A percentile compares a stretch with the other conserved stretches of the same genome.
phyloP scores from a whole-genome alignment of 2,329 filamentous ascomycete species.

The Thyridium curvatum region DNA sequence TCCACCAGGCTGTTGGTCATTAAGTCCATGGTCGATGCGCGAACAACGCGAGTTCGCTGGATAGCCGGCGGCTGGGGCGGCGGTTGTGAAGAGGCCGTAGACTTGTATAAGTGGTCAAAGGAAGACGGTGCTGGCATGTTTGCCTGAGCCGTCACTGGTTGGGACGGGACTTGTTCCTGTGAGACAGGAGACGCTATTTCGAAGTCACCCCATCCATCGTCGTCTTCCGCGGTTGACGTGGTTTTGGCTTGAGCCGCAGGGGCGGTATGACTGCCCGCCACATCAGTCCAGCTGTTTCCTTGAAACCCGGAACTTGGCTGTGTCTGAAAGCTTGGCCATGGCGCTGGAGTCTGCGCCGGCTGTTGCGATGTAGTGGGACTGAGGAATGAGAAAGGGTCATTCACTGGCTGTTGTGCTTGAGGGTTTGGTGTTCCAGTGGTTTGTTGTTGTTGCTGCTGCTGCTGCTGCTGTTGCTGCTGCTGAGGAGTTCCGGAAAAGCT shows the following conservation, averaged over 20 bases:
- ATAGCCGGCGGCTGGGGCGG: slow-evolving; percentile 10
- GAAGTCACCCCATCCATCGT: slow-evolving; percentile 64
- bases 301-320: slow-evolving; percentile 5
- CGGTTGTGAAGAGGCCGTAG: neutral
- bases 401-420: slow-evolving; percentile 7
- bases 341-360: slow-evolving; percentile 8
- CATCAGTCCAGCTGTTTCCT: no score
- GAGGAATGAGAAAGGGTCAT: slow-evolving; percentile 25
- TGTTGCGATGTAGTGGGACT: slow-evolving; percentile 9
- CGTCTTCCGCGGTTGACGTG: slow-evolving; percentile 37
- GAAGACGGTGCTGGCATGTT: no score
- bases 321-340: slow-evolving; percentile 23
- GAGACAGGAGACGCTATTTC: slow-evolving; percentile 42
- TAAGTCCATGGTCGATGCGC: slow-evolving; percentile 47
- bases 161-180: neutral
- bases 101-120: no score
- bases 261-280: slow-evolving; percentile 3
- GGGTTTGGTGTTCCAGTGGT: slow-evolving; percentile 3
- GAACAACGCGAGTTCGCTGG: slow-evolving; percentile 24
- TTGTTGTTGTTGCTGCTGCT: slow-evolving; percentile 11
- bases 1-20: slow-evolving; percentile 46
- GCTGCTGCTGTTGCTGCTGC: slow-evolving; percentile 15
- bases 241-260: slow-evolving; percentile 5
- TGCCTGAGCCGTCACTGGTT: no score
- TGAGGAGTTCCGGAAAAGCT: slow-evolving; percentile 31